phyloP scores from a whole-genome alignment of 2,329 filamentous ascomycete species.

The Arthroderma uncinatum region DNA sequence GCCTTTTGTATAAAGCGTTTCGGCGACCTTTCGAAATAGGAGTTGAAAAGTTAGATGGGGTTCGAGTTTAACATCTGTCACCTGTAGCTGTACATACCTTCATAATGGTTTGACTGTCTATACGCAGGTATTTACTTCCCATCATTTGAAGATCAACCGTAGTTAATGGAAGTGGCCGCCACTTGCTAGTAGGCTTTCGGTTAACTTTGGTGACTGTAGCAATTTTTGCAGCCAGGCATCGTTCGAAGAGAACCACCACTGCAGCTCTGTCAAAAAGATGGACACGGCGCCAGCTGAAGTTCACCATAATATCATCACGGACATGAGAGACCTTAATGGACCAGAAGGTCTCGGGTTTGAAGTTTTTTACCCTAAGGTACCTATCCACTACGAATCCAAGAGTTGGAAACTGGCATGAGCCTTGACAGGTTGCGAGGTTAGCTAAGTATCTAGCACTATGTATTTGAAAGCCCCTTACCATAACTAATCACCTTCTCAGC shows the following conservation, averaged over 20 bases:
- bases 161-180: conserved; percentile 83
- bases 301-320: conserved; percentile 66
- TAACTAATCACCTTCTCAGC: conserved; percentile 64
- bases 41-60: not conserved
- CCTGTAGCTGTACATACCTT: conserved; percentile 36
- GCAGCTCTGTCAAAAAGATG: conserved; percentile 80
- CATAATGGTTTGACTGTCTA: conserved; percentile 89
- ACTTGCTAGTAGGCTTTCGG: conserved; percentile 86
- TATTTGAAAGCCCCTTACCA: conserved; percentile 40
- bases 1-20: conserved; percentile 80
- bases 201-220: conserved; percentile 76
- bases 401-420: conserved; percentile 91
- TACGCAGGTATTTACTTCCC: conserved; percentile 75
- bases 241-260: conserved; percentile 71
- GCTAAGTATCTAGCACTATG: not conserved
- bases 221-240: conserved; percentile 62
- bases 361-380: conserved; percentile 88
- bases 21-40: conserved; percentile 45
- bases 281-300: conserved; percentile 71
- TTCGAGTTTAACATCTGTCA: not conserved
- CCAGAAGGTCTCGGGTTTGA: conserved; percentile 89
- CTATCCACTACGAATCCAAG: conserved; percentile 94
- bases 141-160: conserved; percentile 96
- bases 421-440: conserved; percentile 32
- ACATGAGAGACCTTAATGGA: conserved; percentile 72